Evolutionary conservation across 1,284 basidiomycete species (phyloP).

Genomic region (Cutaneotrichosporon cutaneum): DNA sequence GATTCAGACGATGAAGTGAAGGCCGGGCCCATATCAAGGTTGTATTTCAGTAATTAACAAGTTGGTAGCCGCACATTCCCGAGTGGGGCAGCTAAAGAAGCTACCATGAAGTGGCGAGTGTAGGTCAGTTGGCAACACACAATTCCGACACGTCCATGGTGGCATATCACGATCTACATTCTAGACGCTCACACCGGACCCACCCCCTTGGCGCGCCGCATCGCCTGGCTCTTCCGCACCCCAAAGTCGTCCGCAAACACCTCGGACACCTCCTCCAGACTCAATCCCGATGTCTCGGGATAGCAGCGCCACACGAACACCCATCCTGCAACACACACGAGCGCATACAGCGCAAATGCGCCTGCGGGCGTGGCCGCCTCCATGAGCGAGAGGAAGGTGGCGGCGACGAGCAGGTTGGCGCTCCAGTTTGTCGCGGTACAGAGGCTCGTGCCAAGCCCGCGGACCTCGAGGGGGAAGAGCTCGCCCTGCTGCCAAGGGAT

Average conservation of each 20-base stretch:
- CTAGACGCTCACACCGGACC: neutral
- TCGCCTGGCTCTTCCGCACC: slow-evolving; percentile 48
- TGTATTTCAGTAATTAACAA: too few species aligned
- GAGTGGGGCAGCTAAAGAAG: neutral
- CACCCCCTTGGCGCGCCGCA: slow-evolving; percentile 27
- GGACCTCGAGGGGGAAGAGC: slow-evolving; percentile 73
- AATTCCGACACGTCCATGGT: too few species aligned
- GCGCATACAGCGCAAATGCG: slow-evolving; percentile 76
- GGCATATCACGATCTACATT: neutral
- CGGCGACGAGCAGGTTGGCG: slow-evolving; percentile 70
- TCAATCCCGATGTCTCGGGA: slow-evolving; percentile 64
- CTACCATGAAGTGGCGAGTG: too few species aligned
- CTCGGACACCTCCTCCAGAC: slow-evolving; percentile 55
- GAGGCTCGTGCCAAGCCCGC: slow-evolving; percentile 75
- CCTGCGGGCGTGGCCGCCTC: slow-evolving; percentile 70
- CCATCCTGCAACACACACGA: slow-evolving; percentile 68
- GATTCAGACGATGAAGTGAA: too few species aligned
- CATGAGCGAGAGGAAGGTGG: slow-evolving; percentile 75
- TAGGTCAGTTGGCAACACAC: too few species aligned
- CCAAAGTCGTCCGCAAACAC: slow-evolving; percentile 56
- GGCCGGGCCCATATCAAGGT: too few species aligned
- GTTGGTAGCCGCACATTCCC: neutral
- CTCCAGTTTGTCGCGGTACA: slow-evolving; percentile 79
- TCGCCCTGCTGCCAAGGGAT: slow-evolving; percentile 87
- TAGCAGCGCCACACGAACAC: slow-evolving; percentile 68